Conservation (phyloP, 306 rosid genomes). For the Castanea mollissima region DNA sequence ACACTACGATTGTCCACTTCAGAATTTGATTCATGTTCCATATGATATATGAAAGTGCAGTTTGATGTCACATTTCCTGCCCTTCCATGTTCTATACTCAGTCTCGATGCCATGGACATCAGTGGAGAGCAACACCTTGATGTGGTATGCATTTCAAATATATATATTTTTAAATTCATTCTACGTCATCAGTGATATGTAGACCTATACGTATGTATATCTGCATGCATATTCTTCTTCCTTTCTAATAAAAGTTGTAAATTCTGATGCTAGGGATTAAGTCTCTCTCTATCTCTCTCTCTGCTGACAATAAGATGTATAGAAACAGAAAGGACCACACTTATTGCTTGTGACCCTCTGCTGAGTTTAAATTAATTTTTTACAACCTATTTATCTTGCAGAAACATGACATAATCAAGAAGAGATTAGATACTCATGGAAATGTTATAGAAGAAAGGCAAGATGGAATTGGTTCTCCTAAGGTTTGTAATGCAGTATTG, state of each 20-base stretch:
- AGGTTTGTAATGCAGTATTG: constrained; percentile 42
- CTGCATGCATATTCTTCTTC: background rate
- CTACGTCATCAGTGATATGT: background rate
- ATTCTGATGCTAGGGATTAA: background rate
- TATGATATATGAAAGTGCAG: constrained; percentile 58
- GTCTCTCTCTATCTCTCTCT: background rate
- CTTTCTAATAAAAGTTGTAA: background rate
- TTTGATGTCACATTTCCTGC: constrained; percentile 98
- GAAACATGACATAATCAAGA: constrained; percentile 94
- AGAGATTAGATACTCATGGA: constrained; percentile 84
- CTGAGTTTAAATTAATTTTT: constrained; percentile 11
- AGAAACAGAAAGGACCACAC: background rate
- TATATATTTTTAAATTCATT: background rate
- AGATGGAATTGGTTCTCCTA: constrained; percentile 90
- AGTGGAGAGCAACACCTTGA: constrained; percentile 99
- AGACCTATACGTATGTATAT: background rate
- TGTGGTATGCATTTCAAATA: constrained; percentile 57
- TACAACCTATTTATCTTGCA: constrained; percentile 30
- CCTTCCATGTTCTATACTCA: constrained; percentile 86
- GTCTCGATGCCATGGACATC: constrained; percentile 98
- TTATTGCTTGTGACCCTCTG: background rate
- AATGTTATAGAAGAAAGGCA: constrained; percentile 86
- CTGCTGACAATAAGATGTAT: background rate
- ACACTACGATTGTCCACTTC: background rate
- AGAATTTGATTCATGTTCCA: constrained; percentile 14